These are phyloP conservation scores for Penicillium sp. DNA, from an alignment of 2,329 filamentous ascomycete genomes.

Conservation along the genomic window DNA sequence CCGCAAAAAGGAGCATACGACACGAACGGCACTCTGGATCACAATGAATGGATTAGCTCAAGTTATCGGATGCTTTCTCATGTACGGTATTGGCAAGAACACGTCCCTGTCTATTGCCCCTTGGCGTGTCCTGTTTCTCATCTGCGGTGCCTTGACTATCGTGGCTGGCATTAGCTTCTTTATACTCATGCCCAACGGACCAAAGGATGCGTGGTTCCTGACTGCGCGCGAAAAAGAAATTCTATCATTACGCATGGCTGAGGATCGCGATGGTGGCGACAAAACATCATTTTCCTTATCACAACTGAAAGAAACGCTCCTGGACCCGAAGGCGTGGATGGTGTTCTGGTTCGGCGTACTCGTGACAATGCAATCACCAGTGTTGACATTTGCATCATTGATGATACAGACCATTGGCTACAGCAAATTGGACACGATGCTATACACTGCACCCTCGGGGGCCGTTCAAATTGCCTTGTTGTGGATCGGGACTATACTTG, in stretches of 20 bases:
- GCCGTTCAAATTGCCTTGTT: not conserved
- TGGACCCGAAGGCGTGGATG: conserved; percentile 51
- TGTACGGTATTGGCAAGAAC: conserved; percentile 57
- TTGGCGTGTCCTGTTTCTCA: conserved; percentile 55
- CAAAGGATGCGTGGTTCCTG: not conserved
- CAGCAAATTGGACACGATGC: conserved; percentile 50
- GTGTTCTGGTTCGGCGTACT: conserved; percentile 53
- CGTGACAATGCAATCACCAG: conserved; percentile 52
- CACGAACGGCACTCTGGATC: not conserved
- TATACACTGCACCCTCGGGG: conserved; percentile 44
- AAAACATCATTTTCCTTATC: conserved; percentile 30
- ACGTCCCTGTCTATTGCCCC: conserved; percentile 45
- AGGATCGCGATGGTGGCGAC: not conserved
- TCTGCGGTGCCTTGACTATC: conserved; percentile 55
- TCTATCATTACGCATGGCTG: not conserved
- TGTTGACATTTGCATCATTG: conserved; percentile 55
- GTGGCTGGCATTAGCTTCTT: conserved; percentile 36
- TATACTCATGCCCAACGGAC: not conserved
- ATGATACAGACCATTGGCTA: conserved; percentile 55
- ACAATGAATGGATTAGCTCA: conserved; percentile 41
- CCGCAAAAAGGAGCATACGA: not conserved
- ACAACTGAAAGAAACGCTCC: conserved; percentile 51
- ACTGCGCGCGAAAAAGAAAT: not conserved
- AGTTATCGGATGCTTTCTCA: conserved; percentile 52
- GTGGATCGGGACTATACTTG: not conserved